Base-by-base conservation (phyloP, 805 yeast genomes). In the Candida qinlingensis region DNA sequence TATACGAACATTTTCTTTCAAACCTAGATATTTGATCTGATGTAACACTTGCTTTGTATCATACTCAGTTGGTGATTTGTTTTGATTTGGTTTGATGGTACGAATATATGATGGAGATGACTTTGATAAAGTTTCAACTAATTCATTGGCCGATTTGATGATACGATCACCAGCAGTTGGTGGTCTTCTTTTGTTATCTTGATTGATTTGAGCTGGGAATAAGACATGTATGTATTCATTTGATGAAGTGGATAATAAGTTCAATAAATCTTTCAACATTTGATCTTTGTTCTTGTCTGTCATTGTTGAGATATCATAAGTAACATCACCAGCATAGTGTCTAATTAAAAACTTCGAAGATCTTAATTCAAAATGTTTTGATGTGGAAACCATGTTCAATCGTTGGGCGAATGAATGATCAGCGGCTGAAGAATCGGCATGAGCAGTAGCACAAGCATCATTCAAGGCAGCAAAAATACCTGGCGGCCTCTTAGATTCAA, bases 321-420 rank as follows among this genome's bases (percentile, higher is more conserved):
- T 86, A 42, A 94, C 99, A 70, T 94, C 99, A 63, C 99, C 99
- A 26, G 99, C 99, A 71, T 94, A 94, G 69, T 94, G 99, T 70
- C 88, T 91, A 62, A 94, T 81, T 47, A 94, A 72, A 57, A 94
- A 94, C 66, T 94, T 92, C 34, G 83, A 79, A 54, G 87, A 83
- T 62, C 99, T 82, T 59, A 87, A 78, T 60, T 91, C 97, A 63
- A 94, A 90, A 66, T 94, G 95, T 27, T 87, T 85, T 66, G 90
- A 91, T 26, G 77, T 68, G 6, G 90, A 73, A 50, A 94, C 87
- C 81, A 87, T 76, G 57, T 89, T 87, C 60, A 94, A 75, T 68
- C 97, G 79, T 73, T 89, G 96, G 13, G 94, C 86, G 68, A 94
- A 94, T 1, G 95, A 87, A 69, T 90, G 96, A 67, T 94, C 99